Conservation (phyloP, 1,284 basidiomycete genomes). For the Cystobasidium slooffiae region DNA sequence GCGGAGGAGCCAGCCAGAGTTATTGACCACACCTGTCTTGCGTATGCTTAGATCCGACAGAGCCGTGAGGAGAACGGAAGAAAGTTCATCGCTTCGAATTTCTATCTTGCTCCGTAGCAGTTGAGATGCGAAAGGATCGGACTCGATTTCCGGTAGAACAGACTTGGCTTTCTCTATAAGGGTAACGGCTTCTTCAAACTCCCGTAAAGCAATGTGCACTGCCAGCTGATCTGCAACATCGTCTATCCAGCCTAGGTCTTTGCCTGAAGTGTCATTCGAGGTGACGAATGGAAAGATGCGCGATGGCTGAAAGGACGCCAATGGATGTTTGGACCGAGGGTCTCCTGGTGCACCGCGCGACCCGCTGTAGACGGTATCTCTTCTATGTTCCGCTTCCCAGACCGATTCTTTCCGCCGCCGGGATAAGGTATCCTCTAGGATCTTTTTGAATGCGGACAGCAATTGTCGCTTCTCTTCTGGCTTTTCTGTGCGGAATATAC, state of each 20-base stretch:
- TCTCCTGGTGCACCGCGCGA: conserved; percentile 6
- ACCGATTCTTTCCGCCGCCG: conserved; percentile 82
- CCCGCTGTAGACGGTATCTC: conserved; percentile 43
- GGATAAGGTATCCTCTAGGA: conserved; percentile 85
- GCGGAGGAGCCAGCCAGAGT: conserved; percentile 74
- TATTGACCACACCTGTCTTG: conserved; percentile 72
- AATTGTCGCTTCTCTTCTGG: conserved; percentile 83
- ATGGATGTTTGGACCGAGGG: conserved; percentile 23
- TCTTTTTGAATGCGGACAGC: conserved; percentile 81
- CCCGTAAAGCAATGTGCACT: conserved; percentile 84
- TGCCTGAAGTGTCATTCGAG: conserved; percentile 61
- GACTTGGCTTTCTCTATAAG: conserved; percentile 69
- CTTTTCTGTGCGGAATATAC: conserved; percentile 85
- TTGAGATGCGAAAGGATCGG: conserved; percentile 58
- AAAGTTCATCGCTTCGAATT: conserved; percentile 71
- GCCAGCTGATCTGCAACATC: conserved; percentile 90
- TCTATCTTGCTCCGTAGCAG: conserved; percentile 64
- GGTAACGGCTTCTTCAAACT: conserved; percentile 83
- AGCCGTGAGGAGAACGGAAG: conserved; percentile 71
- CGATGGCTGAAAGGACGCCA: conserved; percentile 48
- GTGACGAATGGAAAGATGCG: conserved; percentile 47
- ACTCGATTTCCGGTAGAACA: conserved; percentile 47
- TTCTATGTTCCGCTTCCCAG: conserved; percentile 51
- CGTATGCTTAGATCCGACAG: conserved; percentile 75
- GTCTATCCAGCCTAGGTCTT: conserved; percentile 79